Evolutionary conservation across 2,329 filamentous ascomycete genomes (phyloP), one percentile per base, ranked within the genome.

Genomic region (Monilinia aucupariae): DNA sequence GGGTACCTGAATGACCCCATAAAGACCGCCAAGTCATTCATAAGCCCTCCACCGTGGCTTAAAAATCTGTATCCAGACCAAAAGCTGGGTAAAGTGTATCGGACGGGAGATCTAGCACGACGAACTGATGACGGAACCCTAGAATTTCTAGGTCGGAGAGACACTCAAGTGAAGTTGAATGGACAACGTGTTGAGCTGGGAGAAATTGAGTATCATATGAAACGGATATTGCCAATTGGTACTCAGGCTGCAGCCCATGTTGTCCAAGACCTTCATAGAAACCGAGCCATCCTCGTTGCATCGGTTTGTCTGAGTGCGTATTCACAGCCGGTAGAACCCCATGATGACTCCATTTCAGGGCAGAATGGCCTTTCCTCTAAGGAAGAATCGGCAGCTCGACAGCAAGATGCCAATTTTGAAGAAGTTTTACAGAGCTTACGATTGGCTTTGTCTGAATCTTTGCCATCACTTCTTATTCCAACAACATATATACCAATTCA

Each of bases 1-100:
- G 77, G 74, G 22, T 79, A 79, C 60, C 68, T 78, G 8, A 73
- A 75, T 27, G 73, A 76, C 27, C 70, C 71, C 0, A 68, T 70
- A 25, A 74, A 73, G 59, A 78, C 76, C 0, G 53, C 69, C 1
- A 68, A 68, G n/a, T 63, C 70, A 1, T 78, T 79, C 65, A 68
- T 78, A n/a, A 54, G 68, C n/a, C 55, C 66, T 48, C 69, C 69
- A 5, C 63, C 76, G 63, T 79, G 68, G 67, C 25, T 59, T n/a
- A 32, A 27, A 34, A n/a, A 30, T 25, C 30, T 54, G 17, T 34
- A 39, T 39, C 27, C 34, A 10, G 22, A 37, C 30, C 10, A 25
- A 39, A 41, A 37, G 17, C 9, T 30, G 17, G n/a, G 32, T n/a
- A 12, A 34, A 9, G 37, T 54, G 12, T 54, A 50, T 50, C 22